Evolutionary conservation across 176 grass and related monocot species (phyloP), one percentile per base, ranked within the genome.

Genomic region (Aegilops longissima): DNA sequence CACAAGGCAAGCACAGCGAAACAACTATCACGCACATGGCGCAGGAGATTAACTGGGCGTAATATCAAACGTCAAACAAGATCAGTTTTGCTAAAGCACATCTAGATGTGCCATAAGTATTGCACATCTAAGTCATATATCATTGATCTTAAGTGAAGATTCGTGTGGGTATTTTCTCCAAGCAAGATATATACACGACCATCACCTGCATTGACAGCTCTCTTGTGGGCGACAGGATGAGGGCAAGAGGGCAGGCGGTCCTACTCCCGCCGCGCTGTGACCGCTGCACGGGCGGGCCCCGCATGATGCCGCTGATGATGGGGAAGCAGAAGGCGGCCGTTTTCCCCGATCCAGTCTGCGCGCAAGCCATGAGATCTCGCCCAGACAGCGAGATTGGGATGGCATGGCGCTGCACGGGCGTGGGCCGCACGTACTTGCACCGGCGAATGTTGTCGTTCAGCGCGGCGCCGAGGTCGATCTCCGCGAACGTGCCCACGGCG

Each of bases 291-390:
- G 93, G 88, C 64, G 88, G 90, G 0, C 87, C 92, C 36, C 76
- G 85, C 84, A 98, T 88, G 88, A 98, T 98, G 38, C 93, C 96
- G 9, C 93, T 91, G 70, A 98, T 96, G 62, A 98, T 98, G 5
- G 96, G 93, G 80, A 98, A 98, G 76, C 96, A 98, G 84, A 98
- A 98, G 25, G 96, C 96, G 0, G 96, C 93, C 10, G 96, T 94
- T 90, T 98, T 98, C 12, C 93, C 97, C 0, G 96, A 96, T 1
- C 96, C 96, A 0, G 96, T 98, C 88, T 96, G 96, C 74, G 96
- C 96, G 78, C 96, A 98, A 1, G 93, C 96, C 96, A 98, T 98
- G 74, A 98, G 92, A 86, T 96, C 96, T 70, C 96, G 34, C 5
- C 96, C 96, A 0, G 75, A 86, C 0, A 98, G 81, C 62, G 92